Evolutionary conservation across 2,329 filamentous ascomycete species (phyloP), one percentile per base, ranked within the genome.

Genomic region (Dactylellina leptospora): DNA sequence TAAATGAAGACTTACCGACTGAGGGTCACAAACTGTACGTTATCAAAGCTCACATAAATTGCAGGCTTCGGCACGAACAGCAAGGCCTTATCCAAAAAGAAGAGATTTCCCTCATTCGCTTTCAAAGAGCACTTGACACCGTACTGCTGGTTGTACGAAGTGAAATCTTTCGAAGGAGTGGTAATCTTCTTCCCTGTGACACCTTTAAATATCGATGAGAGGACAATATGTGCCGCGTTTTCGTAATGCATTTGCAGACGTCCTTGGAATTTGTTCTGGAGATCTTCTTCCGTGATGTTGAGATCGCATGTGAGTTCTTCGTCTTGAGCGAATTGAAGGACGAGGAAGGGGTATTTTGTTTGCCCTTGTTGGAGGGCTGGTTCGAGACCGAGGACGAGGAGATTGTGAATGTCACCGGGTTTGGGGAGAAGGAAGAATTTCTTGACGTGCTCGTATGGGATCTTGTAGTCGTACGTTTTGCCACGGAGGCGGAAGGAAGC

Each of bases 51-150:
- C 72, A 99, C 93, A 82, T 97, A 99, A 1, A 93, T 97, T 13
- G 95, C 93, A 0, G 95, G 95, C 82, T 99, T 99, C 28, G 95
- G 95, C 13, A 99, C 95, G 80, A 99, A 99, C 87, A 99, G 96
- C 81, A 99, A 96, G 5, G 93, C 93, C 82, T 97, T 97, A 81
- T 99, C 95, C 76, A 99, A 83, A 80, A 93, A 97, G 85, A 96
- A 99, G 54, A 99, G 84, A 79, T 96, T 93, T 72, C 96, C 95
- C 82, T 99, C 95, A 80, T 96, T 97, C 59, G 96, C 96, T 82
- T 99, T 99, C 86, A 99, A 97, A n/a, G 93, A 96, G 81, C 95
- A 99, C 82, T 99, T 99, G 81, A 99, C 96, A 68, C 95, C 95
- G 76, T 89, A 91, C 80, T 97, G 93, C 77, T 90, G 88, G 79